Percentiles rank a stretch among this genome's conserved stretches.
phyloP scores from a whole-genome alignment of 352 stramenopile genomes.

The Phytophthora podocarpi region DNA sequence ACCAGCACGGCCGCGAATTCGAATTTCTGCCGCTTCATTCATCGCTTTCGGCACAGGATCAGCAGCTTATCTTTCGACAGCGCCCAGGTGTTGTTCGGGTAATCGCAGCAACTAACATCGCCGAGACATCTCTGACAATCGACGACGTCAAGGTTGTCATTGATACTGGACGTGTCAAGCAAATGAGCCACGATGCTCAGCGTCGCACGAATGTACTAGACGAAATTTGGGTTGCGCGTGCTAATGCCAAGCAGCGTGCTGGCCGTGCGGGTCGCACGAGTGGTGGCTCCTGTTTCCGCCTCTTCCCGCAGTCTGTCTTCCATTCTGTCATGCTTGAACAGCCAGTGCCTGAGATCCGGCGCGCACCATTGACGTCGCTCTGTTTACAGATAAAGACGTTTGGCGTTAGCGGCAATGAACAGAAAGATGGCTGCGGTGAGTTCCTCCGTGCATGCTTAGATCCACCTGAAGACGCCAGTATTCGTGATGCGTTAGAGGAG shows the following conservation, averaged over 20 bases:
- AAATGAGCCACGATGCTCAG: constrained; percentile 83
- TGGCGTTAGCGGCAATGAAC: constrained; percentile 55
- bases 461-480: constrained; percentile 85
- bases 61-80: constrained; percentile 93
- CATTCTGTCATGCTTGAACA: constrained; percentile 76
- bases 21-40: constrained; percentile 93
- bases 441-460: constrained; percentile 94
- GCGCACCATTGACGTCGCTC: constrained; percentile 95
- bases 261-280: constrained; percentile 94
- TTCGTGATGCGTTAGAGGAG: constrained; percentile 92
- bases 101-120: constrained; percentile 97
- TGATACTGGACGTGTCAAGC: constrained; percentile 95
- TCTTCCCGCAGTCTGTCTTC: constrained; percentile 87
- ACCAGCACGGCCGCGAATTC: constrained; percentile 42
- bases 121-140: constrained; percentile 96
- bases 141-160: constrained; percentile 95
- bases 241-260: constrained; percentile 89
- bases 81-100: constrained; percentile 82
- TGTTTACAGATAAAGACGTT: constrained; percentile 96
- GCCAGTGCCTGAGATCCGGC: constrained; percentile 94
- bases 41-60: constrained; percentile 92
- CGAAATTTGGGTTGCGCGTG: constrained; percentile 91
- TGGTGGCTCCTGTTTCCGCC: constrained; percentile 88
- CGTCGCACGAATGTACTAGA: constrained; percentile 89
- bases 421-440: constrained; percentile 42